These are phyloP conservation scores for Melanomma pulvis-pyrius DNA, from an alignment of 495 filamentous ascomycete species.

Conservation along the genomic window DNA sequence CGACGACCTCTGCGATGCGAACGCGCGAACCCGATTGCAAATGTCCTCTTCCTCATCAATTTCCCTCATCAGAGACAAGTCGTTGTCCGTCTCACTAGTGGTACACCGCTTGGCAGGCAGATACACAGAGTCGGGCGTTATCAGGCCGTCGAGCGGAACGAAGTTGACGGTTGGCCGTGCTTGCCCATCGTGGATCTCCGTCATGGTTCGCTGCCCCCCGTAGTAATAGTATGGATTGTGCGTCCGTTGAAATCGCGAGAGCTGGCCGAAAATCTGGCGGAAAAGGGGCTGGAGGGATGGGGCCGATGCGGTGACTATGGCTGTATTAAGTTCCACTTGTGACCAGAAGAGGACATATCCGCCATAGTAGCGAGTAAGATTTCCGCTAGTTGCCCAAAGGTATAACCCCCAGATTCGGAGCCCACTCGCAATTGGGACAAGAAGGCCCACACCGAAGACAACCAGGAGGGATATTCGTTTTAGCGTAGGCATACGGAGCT, in stretches of 20 bases:
- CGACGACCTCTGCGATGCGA: slow-evolving; percentile 10
- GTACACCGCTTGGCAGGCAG: background rate
- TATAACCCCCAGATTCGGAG: slow-evolving; percentile 44
- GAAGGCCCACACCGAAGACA: slow-evolving; percentile 32
- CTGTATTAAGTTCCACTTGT: slow-evolving; percentile 52
- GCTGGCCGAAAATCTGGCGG: slow-evolving; percentile 17
- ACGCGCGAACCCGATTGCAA: slow-evolving; percentile 9
- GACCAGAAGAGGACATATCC: slow-evolving; percentile 52
- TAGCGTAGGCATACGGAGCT: slow-evolving; percentile 21
- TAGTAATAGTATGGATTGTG: slow-evolving; percentile 30
- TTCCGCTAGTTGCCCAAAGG: slow-evolving; percentile 15
- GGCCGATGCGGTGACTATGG: slow-evolving; percentile 52
- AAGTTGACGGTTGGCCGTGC: background rate
- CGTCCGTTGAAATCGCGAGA: background rate
- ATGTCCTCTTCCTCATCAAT: slow-evolving; percentile 22
- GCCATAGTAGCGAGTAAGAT: slow-evolving; percentile 38
- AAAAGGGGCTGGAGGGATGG: slow-evolving; percentile 44
- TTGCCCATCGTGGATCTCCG: background rate
- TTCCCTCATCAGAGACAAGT: slow-evolving; percentile 2
- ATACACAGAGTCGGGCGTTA: slow-evolving; percentile 6
- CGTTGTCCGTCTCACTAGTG: background rate
- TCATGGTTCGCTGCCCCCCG: slow-evolving; percentile 3
- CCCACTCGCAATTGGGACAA: slow-evolving; percentile 44
- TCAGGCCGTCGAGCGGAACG: background rate
- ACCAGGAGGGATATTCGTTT: slow-evolving; percentile 23